These are phyloP conservation scores for Mycena venus DNA, from an alignment of 768 basidiomycete species.

Conservation along the genomic window DNA sequence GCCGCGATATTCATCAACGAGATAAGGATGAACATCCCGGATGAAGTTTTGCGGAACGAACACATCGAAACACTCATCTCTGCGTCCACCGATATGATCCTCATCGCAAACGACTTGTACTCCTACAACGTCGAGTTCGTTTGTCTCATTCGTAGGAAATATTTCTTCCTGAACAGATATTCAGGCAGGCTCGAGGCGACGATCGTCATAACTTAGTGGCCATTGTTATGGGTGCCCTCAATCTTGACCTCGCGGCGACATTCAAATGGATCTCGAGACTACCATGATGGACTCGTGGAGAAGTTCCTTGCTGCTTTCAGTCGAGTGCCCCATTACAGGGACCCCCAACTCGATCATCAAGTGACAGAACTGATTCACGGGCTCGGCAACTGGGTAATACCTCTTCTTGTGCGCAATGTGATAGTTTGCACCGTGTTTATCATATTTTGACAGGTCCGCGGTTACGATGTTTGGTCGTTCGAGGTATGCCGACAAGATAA, in stretches of 20 bases:
- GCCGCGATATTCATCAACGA: slow-evolving; percentile 39
- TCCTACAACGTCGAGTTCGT: not conserved
- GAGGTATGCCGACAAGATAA: not conserved
- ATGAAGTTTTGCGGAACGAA: not conserved
- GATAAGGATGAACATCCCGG: not conserved
- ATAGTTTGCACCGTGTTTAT: not conserved
- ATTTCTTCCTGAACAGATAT: not conserved
- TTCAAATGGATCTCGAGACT: not conserved
- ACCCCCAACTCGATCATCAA: not conserved
- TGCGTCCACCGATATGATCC: not conserved
- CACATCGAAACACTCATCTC: slow-evolving; percentile 31
- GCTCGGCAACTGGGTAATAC: not conserved
- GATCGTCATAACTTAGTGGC: not conserved
- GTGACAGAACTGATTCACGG: not conserved
- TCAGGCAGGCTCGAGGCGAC: not conserved
- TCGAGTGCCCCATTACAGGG: not conserved
- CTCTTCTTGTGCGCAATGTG: not conserved
- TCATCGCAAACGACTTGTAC: not conserved
- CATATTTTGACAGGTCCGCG: not conserved
- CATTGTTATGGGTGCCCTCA: not conserved
- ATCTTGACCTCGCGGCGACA: not conserved
- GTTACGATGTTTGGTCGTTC: not conserved
- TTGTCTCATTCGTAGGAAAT: slow-evolving; percentile 6
- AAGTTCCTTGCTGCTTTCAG: not conserved
- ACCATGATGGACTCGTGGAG: not conserved